Base-by-base conservation (phyloP, 352 stramenopile genomes). In the Phytophthora cactorum region DNA sequence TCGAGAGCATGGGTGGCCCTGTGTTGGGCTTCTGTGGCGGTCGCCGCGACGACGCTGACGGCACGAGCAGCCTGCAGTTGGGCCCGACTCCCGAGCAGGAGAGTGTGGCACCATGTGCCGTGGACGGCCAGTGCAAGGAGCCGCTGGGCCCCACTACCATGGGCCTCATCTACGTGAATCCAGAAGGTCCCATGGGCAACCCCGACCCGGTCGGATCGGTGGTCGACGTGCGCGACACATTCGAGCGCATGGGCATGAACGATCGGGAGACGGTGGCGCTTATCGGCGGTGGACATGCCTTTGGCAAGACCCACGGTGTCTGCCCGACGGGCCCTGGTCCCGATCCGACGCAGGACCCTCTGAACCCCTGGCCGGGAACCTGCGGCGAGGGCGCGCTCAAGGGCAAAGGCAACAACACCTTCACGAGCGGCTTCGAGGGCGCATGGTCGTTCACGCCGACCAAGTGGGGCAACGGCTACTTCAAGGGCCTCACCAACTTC, bases 381-480 rank as follows among this genome's bases (percentile, higher is more conserved):
- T 91, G 81, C 46, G 81, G 79, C 11, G 69, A 74, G 38, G 72
- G 72, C 41, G 36, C 43, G 31, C 54, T 67, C 59, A 85, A 78
- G 67, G 83, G 83, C 64, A 81, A 82, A 53, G 83, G 79, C 49
- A 82, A 84, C 60, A 84, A 91, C 70, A 86, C 83, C 7, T 88
- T 85, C 66, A 81, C 76, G n/a, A 95, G 75, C 63, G 95, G 93
- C 57, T 90, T 96, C 64, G 84, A 89, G 46, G 91, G 90, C n/a
- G 71, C 82, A 10, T 98, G 95, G 95, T 96, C 90, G 5, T 79
- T 82, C 57, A 77, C 91, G 14, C 91, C 84, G 34, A 86, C 89
- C 12, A 88, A 92, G 41, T 98, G 98, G 79, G 90, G 78, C 58
- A 99, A 99, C 75, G 88, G 97, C 57, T 99, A 98, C 82, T 99